Evolutionary conservation across 208 protist species (phyloP), one percentile per base, ranked within the genome.

Genomic region (Endotrypanum monterogeii): DNA sequence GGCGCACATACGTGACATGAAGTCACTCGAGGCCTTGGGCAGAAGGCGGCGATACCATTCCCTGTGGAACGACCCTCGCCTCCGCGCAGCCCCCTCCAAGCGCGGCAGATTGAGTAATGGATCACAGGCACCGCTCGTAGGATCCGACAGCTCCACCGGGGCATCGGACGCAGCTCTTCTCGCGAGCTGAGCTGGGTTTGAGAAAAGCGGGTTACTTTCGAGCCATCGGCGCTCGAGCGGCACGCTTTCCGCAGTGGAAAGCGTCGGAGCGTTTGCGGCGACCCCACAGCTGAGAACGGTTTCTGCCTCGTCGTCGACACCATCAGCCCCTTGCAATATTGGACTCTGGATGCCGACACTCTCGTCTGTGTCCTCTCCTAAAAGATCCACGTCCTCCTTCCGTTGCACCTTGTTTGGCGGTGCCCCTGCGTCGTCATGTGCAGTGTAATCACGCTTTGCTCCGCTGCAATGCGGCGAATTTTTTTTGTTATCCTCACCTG

Each of bases 31-130:
- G 2, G 28, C 25, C 4, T 44, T 62, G 6, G 70, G 7, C 46
- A 80, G 62, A 8, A 80, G 25, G 8, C 76, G 76, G 12, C 63
- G 70, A 30, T 80, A 80, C 76, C 76, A 80, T n/a, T 61, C 76
- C 0, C 63, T 35, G 25, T 67, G 67, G 18, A 57, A 66, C 8
- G 62, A 62, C 39, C 54, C 63, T 1, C 67, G 56, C 52, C 46
- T 52, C 50, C 61, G 44, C 18, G 54, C 54, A 30, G 46, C 57
- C 4, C 62, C 68, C 4, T 80, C 76, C 2, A 70, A 70, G 32
- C 76, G 70, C 1, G 76, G 76, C 46, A 81, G 71, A 6, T 30
- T 58, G 56, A 73, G 57, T 46, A 81, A n/a, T 56, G 76, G 76
- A 48, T 81, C 76, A 6, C 18, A 25, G 37, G 18, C 54, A 7